Evolutionary conservation across 768 basidiomycete genomes (phyloP).

Genomic region (Leucosporidium yakuticum): DNA sequence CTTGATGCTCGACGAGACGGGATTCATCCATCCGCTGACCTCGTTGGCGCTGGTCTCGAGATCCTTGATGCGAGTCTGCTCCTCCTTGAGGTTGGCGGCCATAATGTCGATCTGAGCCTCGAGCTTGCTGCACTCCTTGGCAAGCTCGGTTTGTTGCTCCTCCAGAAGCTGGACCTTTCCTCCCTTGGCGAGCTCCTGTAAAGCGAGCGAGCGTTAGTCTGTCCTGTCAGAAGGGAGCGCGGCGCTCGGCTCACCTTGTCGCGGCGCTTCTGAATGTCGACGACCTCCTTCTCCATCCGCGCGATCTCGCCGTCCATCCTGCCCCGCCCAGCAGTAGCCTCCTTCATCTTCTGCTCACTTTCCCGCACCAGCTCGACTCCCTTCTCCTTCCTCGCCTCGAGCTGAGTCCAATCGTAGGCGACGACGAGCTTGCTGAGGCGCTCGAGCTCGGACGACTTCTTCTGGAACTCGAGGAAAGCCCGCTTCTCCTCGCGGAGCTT

Average conservation of each 20-base stretch:
- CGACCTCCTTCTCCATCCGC: slow-evolving; percentile 64
- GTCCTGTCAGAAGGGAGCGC: background rate
- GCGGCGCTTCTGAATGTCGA: slow-evolving; percentile 63
- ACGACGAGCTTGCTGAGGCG: slow-evolving; percentile 70
- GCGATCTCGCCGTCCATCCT: slow-evolving; percentile 61
- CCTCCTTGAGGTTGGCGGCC: slow-evolving; percentile 66
- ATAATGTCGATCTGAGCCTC: slow-evolving; percentile 81
- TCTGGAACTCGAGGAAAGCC: slow-evolving; percentile 82
- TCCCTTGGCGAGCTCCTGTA: slow-evolving; percentile 78
- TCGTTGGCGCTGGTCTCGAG: slow-evolving; percentile 57
- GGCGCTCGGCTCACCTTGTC: slow-evolving; percentile 49
- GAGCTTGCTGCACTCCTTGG: slow-evolving; percentile 72
- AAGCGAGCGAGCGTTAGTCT: slow-evolving; percentile 1
- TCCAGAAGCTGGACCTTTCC: slow-evolving; percentile 84
- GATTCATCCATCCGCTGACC: no score
- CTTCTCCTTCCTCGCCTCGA: slow-evolving; percentile 40
- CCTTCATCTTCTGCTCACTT: slow-evolving; percentile 39
- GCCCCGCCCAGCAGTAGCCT: slow-evolving; percentile 52
- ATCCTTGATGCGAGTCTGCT: slow-evolving; percentile 56
- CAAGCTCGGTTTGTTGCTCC: slow-evolving; percentile 68
- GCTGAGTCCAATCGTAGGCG: slow-evolving; percentile 74
- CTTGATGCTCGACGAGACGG: background rate
- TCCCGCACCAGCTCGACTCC: slow-evolving; percentile 40
- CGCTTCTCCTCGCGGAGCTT: slow-evolving; percentile 84
- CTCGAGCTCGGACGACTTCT: slow-evolving; percentile 79